Conservation (phyloP, 148 eudicot species). For the Amaranthus cruentus region DNA sequence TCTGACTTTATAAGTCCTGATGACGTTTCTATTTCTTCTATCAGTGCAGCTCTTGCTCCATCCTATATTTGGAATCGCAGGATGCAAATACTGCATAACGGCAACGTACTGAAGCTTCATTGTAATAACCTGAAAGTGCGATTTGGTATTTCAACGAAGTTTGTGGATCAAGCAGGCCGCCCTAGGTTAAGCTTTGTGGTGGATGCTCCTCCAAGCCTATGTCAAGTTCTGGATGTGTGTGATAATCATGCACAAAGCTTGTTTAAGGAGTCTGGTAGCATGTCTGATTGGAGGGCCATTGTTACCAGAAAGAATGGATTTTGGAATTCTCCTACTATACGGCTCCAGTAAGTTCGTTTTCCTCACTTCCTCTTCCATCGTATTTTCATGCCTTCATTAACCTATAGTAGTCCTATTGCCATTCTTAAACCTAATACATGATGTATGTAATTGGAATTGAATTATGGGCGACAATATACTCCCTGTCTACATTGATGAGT, state of each 20-base stretch:
- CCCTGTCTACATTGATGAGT: neutral
- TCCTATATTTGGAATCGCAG: conserved; percentile 43
- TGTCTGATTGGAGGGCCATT: conserved; percentile 74
- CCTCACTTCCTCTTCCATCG: conserved; percentile 9
- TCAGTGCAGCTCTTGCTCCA: conserved; percentile 42
- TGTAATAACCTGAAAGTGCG: conserved; percentile 56
- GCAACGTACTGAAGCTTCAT: conserved; percentile 36
- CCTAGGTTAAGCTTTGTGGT: conserved; percentile 80
- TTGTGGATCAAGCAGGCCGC: conserved; percentile 64
- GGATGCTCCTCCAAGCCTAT: conserved; percentile 62
- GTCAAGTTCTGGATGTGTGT: conserved; percentile 61
- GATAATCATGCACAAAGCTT: conserved; percentile 52
- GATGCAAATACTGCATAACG: conserved; percentile 55
- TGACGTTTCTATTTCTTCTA: conserved; percentile 45
- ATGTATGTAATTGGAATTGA: neutral
- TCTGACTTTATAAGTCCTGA: conserved; percentile 51
- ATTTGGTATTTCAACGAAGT: conserved; percentile 65
- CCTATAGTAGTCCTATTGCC: no score
- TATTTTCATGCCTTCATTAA: neutral
- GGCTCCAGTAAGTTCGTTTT: conserved; percentile 71
- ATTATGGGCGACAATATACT: neutral
- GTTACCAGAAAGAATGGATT: conserved; percentile 68
- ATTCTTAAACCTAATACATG: no score
- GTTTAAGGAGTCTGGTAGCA: conserved; percentile 55
- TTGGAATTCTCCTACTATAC: conserved; percentile 58